Evolutionary conservation across 345 rosid genomes (phyloP).

Genomic region (Aethionema arabicum): DNA sequence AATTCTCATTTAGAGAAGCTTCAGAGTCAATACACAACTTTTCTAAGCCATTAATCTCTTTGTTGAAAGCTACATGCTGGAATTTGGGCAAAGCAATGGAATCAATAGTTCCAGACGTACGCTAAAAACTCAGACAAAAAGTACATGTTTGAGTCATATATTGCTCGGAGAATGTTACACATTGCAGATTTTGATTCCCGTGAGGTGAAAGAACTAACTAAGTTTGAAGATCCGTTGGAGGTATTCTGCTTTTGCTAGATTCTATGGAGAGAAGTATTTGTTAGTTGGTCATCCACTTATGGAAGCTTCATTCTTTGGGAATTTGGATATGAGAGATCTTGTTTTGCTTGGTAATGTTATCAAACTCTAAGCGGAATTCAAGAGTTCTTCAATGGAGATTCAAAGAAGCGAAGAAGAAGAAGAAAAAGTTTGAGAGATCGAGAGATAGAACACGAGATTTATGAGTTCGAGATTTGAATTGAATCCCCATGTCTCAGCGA

Average conservation of each 20-base stretch:
- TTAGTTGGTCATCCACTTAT: slow-evolving; percentile 55
- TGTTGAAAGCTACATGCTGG: slow-evolving; percentile 68
- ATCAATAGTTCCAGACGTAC: slow-evolving; percentile 45
- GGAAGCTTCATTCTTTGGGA: slow-evolving; percentile 64
- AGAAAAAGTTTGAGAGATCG: no score
- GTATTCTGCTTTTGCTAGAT: slow-evolving; percentile 47
- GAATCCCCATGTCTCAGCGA: no score
- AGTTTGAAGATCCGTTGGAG: slow-evolving; percentile 49
- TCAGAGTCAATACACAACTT: slow-evolving; percentile 60
- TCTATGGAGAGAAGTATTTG: slow-evolving; percentile 53
- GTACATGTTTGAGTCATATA: slow-evolving; percentile 62
- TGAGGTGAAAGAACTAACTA: slow-evolving; percentile 43
- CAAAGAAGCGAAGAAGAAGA: no score
- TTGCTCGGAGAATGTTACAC: slow-evolving; percentile 59
- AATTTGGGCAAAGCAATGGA: slow-evolving; percentile 49
- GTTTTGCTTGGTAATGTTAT: slow-evolving; percentile 49
- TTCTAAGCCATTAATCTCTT: slow-evolving; percentile 57
- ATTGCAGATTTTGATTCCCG: slow-evolving; percentile 36
- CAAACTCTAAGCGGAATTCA: no score
- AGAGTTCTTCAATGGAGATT: no score
- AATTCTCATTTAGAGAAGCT: slow-evolving; percentile 40
- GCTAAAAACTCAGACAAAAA: slow-evolving; percentile 53
- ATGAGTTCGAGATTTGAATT: no score
- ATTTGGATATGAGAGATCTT: slow-evolving; percentile 57
- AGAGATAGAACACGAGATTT: no score